Base-by-base conservation (phyloP, 805 yeast genomes). In the Debaryomyces hansenii region DNA sequence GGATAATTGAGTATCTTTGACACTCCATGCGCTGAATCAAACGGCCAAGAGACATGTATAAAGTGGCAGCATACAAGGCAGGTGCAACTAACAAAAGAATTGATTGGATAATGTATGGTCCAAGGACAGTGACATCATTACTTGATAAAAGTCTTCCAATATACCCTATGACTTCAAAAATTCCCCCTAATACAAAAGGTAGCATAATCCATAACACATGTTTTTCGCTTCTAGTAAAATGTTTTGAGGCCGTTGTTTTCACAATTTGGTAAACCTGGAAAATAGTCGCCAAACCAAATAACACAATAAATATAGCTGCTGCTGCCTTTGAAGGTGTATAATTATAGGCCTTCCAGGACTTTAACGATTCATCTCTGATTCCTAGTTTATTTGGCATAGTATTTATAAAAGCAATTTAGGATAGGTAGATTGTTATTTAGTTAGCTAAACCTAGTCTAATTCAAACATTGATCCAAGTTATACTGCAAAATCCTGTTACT, bases 1-100 rank as follows among this genome's bases (percentile, higher is more conserved):
- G 60, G 12, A 62, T 53, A 28, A 59, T 31, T 6, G 53, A 51
- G 20, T 51, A 41, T 9, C 51, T 44, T 34, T 48, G 52, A 24
- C 59, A 56, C 14, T 46, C 47, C 45, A 62, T 35, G 6, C 48
- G 33, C 20, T 36, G 45, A 6, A 62, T 49, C 28, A 65, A 36
- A 42, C 59, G 45, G 12, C 64, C 69, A 42, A 65, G 61, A 5
- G 55, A 11, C 68, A 65, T 62, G 43, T 67, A 66, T 20, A 64
- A 57, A 1, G 66, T 47, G 1, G 67, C 70, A 2, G 68, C 64
- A 42, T 58, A 55, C 9, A 65, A 51, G 0, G 68, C 56, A 4
- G 72, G 71, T 0, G 69, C 66, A 32, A 67, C 50, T 34, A 64
- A 50, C 29, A 66, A 36, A 10, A 60, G 48, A 12, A 62, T 46